Evolutionary conservation across 202 grass and related monocot genomes (phyloP), one percentile per base, ranked within the genome.

Genomic region (Carex arenaria): DNA sequence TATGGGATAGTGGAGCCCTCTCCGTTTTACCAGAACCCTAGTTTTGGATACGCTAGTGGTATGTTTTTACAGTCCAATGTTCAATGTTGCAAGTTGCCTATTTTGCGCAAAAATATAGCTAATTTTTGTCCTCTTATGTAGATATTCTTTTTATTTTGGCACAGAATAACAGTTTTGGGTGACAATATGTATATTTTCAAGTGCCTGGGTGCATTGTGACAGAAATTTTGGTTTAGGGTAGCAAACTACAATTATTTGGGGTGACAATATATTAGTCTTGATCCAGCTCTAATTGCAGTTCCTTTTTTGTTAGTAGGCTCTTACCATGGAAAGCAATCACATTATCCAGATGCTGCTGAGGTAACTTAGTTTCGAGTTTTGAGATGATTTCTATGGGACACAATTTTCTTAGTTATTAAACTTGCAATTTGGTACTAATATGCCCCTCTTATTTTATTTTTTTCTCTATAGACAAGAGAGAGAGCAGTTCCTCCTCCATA

Each of bases 401-500:
- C 4, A 55, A 32, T 12, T 45, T 20, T 36, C 14, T 32, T 76
- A 57, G 26, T 2, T 76, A 7, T 54, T 28, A 74, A 9, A 17
- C 2, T 18, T 10, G 14, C 23, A 76, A 73, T 73, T 32, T 76
- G 47, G 51, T 76, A 32, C 7, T 56, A 8, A 76, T 15, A 17
- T 56, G 4, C 13, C 55, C 3, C 28, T 67, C 13, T 60, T 53
- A 13, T 61, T 30, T 56, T 53, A 7, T 61, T 30, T 56, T 84
- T 18, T 36, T 85, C 38, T 38, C 15, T 86, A 74, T 68, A 91
- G 89, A 67, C 62, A 83, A 75, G 64, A 17, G 82, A 93, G 83
- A 85, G 78, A 52, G 11, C 61, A 77, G 62, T 80, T 84, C 68
- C 3, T 4, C 49, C 40, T 4, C 49, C 40, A 31, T 78, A 60